Evolutionary conservation across 208 protist species (phyloP), one percentile per base, ranked within the genome.

Genomic region (Lotmaria passim): DNA sequence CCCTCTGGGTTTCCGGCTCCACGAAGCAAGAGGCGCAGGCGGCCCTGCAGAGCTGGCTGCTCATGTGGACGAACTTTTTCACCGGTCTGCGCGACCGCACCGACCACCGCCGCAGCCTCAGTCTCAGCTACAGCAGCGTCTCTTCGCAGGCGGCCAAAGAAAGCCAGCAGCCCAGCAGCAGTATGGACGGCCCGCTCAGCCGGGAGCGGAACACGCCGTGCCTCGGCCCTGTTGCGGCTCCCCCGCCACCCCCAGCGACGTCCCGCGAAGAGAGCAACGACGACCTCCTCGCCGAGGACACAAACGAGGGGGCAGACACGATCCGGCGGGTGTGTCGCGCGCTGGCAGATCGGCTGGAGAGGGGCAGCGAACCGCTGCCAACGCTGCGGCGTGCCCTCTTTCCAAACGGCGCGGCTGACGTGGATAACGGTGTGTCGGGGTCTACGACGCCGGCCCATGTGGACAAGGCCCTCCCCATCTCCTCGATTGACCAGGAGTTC

Each of bases 11-110:
- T 10, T 58, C 66, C 17, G 64, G 48, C 50, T 55, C 59, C 26
- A 48, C 47, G 34, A 69, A 69, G 55, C n/a, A 57, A 23, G 77
- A 79, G 38, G 75, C 71, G 30, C 75, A 81, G 50, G 56, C 63
- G 15, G 75, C 73, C 26, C 69, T 92, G 52, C 73, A 73, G 60
- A 69, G 57, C 33, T 95, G 82, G 82, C 34, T 94, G 11, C 58
- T 57, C 19, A 68, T 85, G 73, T 94, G 84, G 76, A 43, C 46
- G 8, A 70, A 70, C 34, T 90, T 93, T 62, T 79, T 94, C 60
- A 36, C 53, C 21, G 73, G 39, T 31, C 63, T 88, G 38, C 69
- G 70, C 23, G 85, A 90, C 48, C 71, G 75, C 50, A 63, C 86
- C 24, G 24, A 46, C 11, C 72, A 77, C 58, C 63, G 38, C 2